A percentile compares a stretch with the other conserved stretches of the same genome.
Conservation (phyloP, 2,329 filamentous ascomycete genomes). For the Immersiporthe knoxdaviesiana region DNA sequence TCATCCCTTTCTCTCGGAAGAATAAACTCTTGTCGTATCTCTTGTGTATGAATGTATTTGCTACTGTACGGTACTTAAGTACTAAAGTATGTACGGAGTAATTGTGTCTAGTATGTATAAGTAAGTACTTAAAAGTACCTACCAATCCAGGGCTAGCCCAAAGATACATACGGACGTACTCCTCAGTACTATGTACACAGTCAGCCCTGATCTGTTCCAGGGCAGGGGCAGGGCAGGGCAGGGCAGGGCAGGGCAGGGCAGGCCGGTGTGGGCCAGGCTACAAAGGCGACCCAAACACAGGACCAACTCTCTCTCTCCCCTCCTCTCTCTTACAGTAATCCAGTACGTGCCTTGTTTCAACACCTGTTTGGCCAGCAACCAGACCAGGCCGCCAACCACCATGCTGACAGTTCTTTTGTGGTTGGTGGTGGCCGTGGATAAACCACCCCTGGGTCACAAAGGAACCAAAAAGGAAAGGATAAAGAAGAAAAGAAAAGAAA, state of each 20-base stretch:
- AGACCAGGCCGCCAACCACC: background rate
- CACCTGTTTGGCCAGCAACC: background rate
- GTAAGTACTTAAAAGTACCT: too few relatives aligned
- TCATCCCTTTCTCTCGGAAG: too few relatives aligned
- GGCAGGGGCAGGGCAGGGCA: background rate
- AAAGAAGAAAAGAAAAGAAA: background rate
- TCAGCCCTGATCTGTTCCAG: background rate
- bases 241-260: background rate
- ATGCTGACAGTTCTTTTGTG: background rate
- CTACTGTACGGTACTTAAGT: too few relatives aligned
- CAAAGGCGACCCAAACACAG: background rate
- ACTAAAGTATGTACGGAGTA: too few relatives aligned
- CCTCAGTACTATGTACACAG: too few relatives aligned
- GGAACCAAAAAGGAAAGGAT: too few relatives aligned
- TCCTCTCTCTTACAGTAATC: too few relatives aligned
- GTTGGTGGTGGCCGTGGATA: background rate
- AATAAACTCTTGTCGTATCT: background rate
- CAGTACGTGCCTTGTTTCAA: too few relatives aligned
- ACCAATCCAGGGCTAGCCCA: background rate
- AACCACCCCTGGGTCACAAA: background rate
- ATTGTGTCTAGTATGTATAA: too few relatives aligned
- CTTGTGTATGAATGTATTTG: too few relatives aligned
- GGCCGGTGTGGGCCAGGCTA: background rate
- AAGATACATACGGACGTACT: background rate
- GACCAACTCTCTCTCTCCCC: too few relatives aligned